These are phyloP conservation scores for Apophysomyces ossiformis DNA, from an alignment of 371 early-diverging fungal species.

Conservation along the genomic window DNA sequence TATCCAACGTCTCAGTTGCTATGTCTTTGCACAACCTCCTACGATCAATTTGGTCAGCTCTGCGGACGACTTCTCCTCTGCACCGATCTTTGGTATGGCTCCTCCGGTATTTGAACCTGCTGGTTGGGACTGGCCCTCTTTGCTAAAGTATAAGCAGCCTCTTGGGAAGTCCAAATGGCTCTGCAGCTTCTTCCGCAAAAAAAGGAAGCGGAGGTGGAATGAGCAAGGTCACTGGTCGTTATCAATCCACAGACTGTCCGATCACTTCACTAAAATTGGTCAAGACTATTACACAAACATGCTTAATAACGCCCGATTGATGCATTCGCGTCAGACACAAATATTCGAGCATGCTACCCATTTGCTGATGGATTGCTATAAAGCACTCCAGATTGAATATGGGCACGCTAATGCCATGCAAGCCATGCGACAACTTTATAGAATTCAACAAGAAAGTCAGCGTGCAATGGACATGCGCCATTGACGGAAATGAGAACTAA, in stretches of 20 bases:
- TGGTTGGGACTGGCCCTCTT: slow-evolving; percentile 40
- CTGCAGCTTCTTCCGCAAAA: slow-evolving; percentile 2
- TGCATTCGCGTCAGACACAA: slow-evolving; percentile 38
- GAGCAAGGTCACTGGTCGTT: slow-evolving; percentile 28
- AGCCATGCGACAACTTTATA: slow-evolving; percentile 24
- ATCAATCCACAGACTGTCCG: slow-evolving; percentile 29
- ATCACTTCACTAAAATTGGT: slow-evolving; percentile 35
- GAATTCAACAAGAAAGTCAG: slow-evolving; percentile 30
- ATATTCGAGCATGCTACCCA: slow-evolving; percentile 39
- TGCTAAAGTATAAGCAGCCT: slow-evolving; percentile 29
- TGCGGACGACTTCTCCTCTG: background rate
- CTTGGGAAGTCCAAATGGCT: background rate
- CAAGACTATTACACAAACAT: slow-evolving; percentile 39
- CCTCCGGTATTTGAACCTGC: slow-evolving; percentile 40
- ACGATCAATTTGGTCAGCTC: background rate
- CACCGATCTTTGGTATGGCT: slow-evolving; percentile 34
- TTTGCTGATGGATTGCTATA: slow-evolving; percentile 30
- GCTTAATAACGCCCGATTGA: slow-evolving; percentile 33
- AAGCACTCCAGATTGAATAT: slow-evolving; percentile 41
- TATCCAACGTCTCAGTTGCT: slow-evolving; percentile 12
- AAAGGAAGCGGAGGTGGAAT: slow-evolving; percentile 2
- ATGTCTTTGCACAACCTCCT: slow-evolving; percentile 7
- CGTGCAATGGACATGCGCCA: slow-evolving; percentile 3
- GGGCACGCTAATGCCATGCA: slow-evolving; percentile 33
- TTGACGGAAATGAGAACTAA: background rate